A percentile compares a stretch with the other conserved stretches of the same genome.
These are phyloP conservation scores for Boletus sp. DNA, from an alignment of 768 basidiomycete species.

Conservation along the genomic window DNA sequence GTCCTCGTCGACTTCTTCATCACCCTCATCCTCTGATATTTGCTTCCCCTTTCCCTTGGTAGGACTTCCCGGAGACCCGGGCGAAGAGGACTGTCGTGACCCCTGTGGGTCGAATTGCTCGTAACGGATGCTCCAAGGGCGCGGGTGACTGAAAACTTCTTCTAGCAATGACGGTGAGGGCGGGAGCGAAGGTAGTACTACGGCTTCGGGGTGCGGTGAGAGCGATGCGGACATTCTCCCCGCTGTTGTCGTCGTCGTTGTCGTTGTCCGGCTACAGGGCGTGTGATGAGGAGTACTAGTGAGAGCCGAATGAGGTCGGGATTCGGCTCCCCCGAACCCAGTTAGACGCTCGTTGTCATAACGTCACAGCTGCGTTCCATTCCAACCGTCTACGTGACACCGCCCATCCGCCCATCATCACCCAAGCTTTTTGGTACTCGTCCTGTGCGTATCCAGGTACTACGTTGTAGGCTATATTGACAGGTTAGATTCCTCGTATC, in stretches of 20 bases:
- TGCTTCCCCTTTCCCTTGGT: conserved; percentile 35
- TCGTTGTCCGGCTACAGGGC: background rate
- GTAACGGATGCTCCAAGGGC: conserved; percentile 32
- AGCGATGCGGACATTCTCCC: conserved; percentile 18
- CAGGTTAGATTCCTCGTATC: background rate
- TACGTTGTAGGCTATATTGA: background rate
- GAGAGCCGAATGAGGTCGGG: conserved; percentile 2
- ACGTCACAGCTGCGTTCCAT: background rate
- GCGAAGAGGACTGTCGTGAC: conserved; percentile 20
- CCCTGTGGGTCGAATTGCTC: conserved; percentile 18
- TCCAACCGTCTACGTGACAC: background rate
- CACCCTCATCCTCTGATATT: conserved; percentile 7
- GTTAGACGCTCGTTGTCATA: conserved; percentile 33
- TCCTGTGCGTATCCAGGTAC: background rate
- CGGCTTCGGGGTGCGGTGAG: conserved; percentile 9
- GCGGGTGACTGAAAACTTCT: conserved; percentile 42
- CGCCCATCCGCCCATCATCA: background rate
- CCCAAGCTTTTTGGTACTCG: background rate
- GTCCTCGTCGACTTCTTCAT: conserved; percentile 26
- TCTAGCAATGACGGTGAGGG: conserved; percentile 39
- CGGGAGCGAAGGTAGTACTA: conserved; percentile 32
- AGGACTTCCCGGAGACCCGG: conserved; percentile 3
- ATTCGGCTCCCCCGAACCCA: conserved; percentile 19
- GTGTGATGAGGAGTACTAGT: background rate
- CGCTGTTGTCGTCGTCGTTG: conserved; percentile 14